Conservation (phyloP, 2,329 filamentous ascomycete genomes). For the Didymella sp. region DNA sequence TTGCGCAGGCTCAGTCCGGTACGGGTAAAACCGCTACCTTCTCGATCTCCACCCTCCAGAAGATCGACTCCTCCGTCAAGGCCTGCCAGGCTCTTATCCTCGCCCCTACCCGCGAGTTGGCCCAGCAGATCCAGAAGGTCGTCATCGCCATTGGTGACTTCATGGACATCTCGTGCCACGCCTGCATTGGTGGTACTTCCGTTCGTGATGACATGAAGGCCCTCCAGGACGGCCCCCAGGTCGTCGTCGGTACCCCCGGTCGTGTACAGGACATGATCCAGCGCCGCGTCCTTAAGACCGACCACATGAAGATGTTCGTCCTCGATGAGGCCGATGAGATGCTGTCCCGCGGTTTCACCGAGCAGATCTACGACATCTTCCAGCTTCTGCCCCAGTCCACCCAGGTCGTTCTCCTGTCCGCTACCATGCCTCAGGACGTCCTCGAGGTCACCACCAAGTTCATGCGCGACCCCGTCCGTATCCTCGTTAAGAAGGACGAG, state of each 20-base stretch:
- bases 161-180: constrained; percentile 99
- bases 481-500: constrained; percentile 99
- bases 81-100: constrained; percentile 98
- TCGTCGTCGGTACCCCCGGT: constrained; percentile 96
- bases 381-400: constrained; percentile 97
- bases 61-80: constrained; percentile 95
- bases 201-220: constrained; percentile 99
- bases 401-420: constrained; percentile 96
- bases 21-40: constrained; percentile 99
- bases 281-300: constrained; percentile 94
- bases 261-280: constrained; percentile 99
- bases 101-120: constrained; percentile 96
- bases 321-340: constrained; percentile 99
- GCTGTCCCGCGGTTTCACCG: constrained; percentile 98
- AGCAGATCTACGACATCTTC: constrained; percentile 99
- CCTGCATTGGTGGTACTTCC: constrained; percentile 98
- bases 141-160: constrained; percentile 98
- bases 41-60: constrained; percentile 98
- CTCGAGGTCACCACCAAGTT: constrained; percentile 99
- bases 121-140: constrained; percentile 99
- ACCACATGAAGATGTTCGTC: constrained; percentile 99
- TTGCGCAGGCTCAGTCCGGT: constrained; percentile 99
- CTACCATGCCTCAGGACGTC: constrained; percentile 98
- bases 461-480: constrained; percentile 99
- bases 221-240: constrained; percentile 92